phyloP scores from a whole-genome alignment of 1,284 basidiomycete genomes.

The Melanopsichium pennsylvanicum region DNA sequence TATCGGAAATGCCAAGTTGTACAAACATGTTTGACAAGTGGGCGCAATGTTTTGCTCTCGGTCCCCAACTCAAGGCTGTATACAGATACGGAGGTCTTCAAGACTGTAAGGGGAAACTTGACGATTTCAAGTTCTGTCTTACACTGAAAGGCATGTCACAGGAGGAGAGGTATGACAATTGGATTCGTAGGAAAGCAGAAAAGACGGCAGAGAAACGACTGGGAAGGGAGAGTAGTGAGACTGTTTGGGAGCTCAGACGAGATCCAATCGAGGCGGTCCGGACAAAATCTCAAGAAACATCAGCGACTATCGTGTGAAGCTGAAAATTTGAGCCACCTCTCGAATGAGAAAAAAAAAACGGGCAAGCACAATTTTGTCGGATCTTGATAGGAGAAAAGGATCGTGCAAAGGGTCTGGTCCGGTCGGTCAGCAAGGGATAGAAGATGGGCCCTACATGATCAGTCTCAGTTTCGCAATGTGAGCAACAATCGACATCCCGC shows the following conservation, averaged over 20 bases:
- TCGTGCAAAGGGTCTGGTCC: too few species aligned
- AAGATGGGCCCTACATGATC: too few species aligned
- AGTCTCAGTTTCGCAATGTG: conserved; percentile 1
- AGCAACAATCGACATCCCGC: not conserved
- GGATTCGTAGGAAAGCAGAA: conserved; percentile 85
- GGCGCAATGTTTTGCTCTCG: conserved; percentile 69
- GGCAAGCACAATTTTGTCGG: too few species aligned
- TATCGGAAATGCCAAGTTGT: conserved; percentile 55
- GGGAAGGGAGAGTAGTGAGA: conserved; percentile 79
- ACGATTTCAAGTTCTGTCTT: conserved; percentile 96
- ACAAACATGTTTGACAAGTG: conserved; percentile 61
- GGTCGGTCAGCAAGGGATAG: too few species aligned
- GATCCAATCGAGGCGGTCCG: conserved; percentile 17
- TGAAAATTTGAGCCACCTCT: not conserved
- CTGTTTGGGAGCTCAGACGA: conserved; percentile 85
- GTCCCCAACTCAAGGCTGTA: conserved; percentile 81
- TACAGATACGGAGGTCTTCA: conserved; percentile 85
- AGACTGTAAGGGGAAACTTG: conserved; percentile 79
- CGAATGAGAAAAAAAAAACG: not conserved
- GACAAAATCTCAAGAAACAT: not conserved
- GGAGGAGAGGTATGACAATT: conserved; percentile 79
- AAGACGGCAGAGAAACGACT: conserved; percentile 82
- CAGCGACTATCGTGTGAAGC: conserved; percentile 14
- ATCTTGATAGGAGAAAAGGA: too few species aligned
- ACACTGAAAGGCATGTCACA: conserved; percentile 79